Evolutionary conservation across 2,329 filamentous ascomycete species (phyloP), one percentile per base, ranked within the genome.

Genomic region (Aureobasidium sp.): DNA sequence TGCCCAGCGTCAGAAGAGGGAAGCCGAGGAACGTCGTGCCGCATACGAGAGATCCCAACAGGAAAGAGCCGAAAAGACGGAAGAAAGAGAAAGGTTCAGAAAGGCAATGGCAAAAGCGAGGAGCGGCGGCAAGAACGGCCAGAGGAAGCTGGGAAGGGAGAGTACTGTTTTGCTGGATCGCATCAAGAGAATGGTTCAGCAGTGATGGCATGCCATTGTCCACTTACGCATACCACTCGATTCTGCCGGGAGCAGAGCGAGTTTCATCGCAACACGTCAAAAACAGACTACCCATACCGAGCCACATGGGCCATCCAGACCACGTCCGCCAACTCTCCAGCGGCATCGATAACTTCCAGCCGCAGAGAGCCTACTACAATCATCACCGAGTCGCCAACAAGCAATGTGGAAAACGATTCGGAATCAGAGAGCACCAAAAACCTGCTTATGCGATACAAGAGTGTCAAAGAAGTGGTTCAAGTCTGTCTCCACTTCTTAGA

Each of bases 141-240:
- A 88, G 75, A 82, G 87, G 72, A 92, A 90, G 75, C 73, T 96
- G 50, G 91, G 91, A 1, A 81, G 89, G 63, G 90, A 95, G 78
- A 92, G 90, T 67, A 81, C 81, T 35, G 79, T 93, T 38, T 68
- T 96, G 67, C 75, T 96, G 60, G 87, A 90, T 68, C 89, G 86
- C 74, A 87, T 93, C 35, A 86, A 87, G 78, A 85, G 79, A 70
- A 78, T 95, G 73, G 82, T 94, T 8, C 50, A 54, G 50, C 50
- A 54, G 31, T 38, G 35, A 25, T 38, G 17, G 19, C 1, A 38
- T 2, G 15, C 35, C 15, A 17, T 13, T 38, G 35, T 13, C 35
- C 2, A 15, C 13, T n/a, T n/a, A n/a, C n/a, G n/a, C n/a, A n/a
- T n/a, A 38, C 13, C 3, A 38, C 35, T n/a, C 35, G 35, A n/a